Evolutionary conservation across 768 basidiomycete genomes (phyloP).

Genomic region (Trametes maxima): DNA sequence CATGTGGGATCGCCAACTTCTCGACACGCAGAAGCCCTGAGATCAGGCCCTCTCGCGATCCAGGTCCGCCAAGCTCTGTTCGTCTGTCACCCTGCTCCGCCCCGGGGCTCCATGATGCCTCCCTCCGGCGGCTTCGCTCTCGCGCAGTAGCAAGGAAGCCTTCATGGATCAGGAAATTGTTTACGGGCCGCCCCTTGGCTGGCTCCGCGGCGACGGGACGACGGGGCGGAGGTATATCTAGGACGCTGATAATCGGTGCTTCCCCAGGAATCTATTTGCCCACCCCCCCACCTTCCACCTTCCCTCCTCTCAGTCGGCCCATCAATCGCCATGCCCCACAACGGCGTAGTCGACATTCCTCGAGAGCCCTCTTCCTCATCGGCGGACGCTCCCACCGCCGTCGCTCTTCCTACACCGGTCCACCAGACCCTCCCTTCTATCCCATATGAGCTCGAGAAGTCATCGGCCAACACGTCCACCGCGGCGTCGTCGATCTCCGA

Average conservation of each 20-base stretch:
- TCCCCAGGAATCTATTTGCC: slow-evolving; percentile 3
- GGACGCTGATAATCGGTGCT: neutral
- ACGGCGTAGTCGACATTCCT: neutral
- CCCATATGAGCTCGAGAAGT: slow-evolving; percentile 1
- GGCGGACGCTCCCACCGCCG: neutral
- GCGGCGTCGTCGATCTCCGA: slow-evolving; percentile 21
- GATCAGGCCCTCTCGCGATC: slow-evolving; percentile 7
- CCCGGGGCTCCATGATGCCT: slow-evolving; percentile 1
- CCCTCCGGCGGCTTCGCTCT: neutral
- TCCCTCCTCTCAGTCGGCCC: neutral
- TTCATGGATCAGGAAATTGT: neutral
- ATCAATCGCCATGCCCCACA: slow-evolving; percentile 3
- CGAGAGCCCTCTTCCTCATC: neutral
- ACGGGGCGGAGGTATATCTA: slow-evolving; percentile 10
- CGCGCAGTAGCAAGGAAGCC: neutral
- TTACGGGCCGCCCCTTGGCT: too few relatives aligned
- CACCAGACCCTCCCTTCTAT: neutral
- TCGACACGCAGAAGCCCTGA: neutral
- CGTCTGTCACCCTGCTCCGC: slow-evolving; percentile 8
- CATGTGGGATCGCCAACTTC: slow-evolving; percentile 14
- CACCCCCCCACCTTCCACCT: neutral
- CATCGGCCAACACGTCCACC: slow-evolving; percentile 12
- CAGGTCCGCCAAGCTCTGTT: slow-evolving; percentile 18
- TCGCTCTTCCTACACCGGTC: slow-evolving; percentile 4
- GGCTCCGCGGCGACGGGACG: neutral